Base-by-base conservation (phyloP, 768 basidiomycete species). In the Amanita phalloides region DNA sequence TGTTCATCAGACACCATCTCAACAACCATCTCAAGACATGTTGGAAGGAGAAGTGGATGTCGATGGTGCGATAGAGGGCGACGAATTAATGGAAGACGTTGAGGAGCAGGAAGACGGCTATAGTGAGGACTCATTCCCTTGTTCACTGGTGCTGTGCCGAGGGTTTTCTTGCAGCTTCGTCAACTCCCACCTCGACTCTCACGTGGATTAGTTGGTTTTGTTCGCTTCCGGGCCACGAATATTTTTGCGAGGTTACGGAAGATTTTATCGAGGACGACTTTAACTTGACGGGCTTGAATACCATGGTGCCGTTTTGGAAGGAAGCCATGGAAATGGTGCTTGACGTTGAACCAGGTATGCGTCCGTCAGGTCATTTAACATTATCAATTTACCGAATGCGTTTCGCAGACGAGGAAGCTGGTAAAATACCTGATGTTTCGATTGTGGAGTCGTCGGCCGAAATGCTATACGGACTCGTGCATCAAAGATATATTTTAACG, bases 251-350 rank as follows among this genome's bases (percentile, higher is more conserved):
- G 71, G 94, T 97, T 44, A 85, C 90, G 53, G 94, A 96, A 64
- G 96, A 99, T 65, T 99, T 98, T 68, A 98, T 99, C 66, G 92
- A 98, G 66, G 96, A 99, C 69, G 91, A 98, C 64, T 99, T 99
- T 73, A 99, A 99, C 71, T 74, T 99, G 36, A 99, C 96, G 4
- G 96, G 96, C 5, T 69, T 99, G 65, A 95, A 93, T 62, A 78
- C 79, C 30, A 84, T 94, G 84, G 96, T 98, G 14, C 96, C 96
- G 6, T 99, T 99, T 65, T 99, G 95, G 92, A 98, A 97, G 66
- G 96, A 99, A 66, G 96, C 96, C 42, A 89, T 99, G 86, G 96
- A 99, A 72, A 99, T 99, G 96, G 92, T 99, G 13, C 69, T 99
- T 58, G 96, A 99, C 70, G 95, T 98, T 49, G 96, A 99, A 69